phyloP scores from a whole-genome alignment of 2,329 filamentous ascomycete genomes.

The Periconia sp. region DNA sequence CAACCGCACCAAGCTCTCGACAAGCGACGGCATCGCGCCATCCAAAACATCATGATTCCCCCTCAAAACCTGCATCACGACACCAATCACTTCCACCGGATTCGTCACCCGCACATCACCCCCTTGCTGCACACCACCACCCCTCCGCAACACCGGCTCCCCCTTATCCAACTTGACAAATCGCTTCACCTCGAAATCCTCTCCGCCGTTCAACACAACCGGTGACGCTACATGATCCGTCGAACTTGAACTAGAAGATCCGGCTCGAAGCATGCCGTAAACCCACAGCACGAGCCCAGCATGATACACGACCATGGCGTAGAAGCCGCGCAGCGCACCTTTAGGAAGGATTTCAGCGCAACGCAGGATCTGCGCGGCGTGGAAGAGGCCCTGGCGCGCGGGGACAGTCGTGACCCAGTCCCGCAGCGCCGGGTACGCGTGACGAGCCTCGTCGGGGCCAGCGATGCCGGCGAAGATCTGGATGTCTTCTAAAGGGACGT shows the following conservation, averaged over 20 bases:
- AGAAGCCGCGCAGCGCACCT: constrained; percentile 64
- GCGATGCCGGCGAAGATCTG: constrained; percentile 70
- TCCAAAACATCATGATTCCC: constrained; percentile 47
- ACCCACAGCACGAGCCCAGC: constrained; percentile 69
- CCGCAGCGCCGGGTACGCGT: constrained; percentile 60
- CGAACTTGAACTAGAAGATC: constrained; percentile 35
- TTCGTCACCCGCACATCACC: constrained; percentile 51
- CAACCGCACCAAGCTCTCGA: constrained; percentile 67
- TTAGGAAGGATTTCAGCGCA: constrained; percentile 59
- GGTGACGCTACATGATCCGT: constrained; percentile 9
- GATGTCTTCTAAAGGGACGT: constrained; percentile 65
- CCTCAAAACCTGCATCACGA: constrained; percentile 61
- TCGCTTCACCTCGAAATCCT: constrained; percentile 56
- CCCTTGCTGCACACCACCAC: constrained; percentile 14
- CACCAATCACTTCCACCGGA: constrained; percentile 60
- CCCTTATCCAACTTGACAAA: constrained; percentile 62
- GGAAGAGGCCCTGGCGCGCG: constrained; percentile 64
- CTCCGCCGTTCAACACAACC: constrained; percentile 58
- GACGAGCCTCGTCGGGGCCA: constrained; percentile 65
- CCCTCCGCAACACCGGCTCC: constrained; percentile 50
- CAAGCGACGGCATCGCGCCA: constrained; percentile 56
- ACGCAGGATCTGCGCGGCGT: constrained; percentile 67
- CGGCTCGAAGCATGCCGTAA: constrained; percentile 58
- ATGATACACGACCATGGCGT: constrained; percentile 69
- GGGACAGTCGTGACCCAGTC: constrained; percentile 60